Evolutionary conservation across 2,329 filamentous ascomycete genomes (phyloP).

Genomic region (Gremmenia infestans): DNA sequence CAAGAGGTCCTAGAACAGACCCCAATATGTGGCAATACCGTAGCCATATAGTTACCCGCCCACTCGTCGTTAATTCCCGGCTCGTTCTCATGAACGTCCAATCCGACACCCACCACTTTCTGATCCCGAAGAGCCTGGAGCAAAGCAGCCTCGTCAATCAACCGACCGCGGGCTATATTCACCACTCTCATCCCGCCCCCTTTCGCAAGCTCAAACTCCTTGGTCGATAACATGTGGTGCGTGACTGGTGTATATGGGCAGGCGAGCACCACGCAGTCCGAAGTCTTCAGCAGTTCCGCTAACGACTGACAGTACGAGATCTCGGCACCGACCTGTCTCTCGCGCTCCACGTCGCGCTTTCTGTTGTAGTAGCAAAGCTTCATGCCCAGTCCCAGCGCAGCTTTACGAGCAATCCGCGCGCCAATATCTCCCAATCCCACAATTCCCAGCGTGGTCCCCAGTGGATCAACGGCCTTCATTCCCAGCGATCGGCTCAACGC

Average conservation of each 20-base stretch:
- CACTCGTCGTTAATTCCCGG: slow-evolving; percentile 30
- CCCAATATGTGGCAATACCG: slow-evolving; percentile 30
- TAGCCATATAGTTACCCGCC: slow-evolving; percentile 30
- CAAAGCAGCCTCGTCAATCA: slow-evolving; percentile 34
- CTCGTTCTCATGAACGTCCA: slow-evolving; percentile 35
- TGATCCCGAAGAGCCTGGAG: slow-evolving; percentile 31
- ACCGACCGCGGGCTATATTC: slow-evolving; percentile 33
- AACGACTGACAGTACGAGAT: slow-evolving; percentile 27
- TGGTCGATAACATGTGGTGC: slow-evolving; percentile 22
- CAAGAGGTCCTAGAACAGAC: slow-evolving; percentile 29
- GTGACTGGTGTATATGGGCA: slow-evolving; percentile 31
- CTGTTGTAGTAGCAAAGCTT: slow-evolving; percentile 28
- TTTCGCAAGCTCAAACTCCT: slow-evolving; percentile 19
- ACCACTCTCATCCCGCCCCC: slow-evolving; percentile 31
- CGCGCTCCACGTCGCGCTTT: slow-evolving; percentile 13
- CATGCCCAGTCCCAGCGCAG: slow-evolving; percentile 31
- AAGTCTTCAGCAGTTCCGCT: slow-evolving; percentile 27
- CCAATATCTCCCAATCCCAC: slow-evolving; percentile 35
- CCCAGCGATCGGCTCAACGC: slow-evolving; percentile 15
- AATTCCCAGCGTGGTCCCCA: slow-evolving; percentile 29
- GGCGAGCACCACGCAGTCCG: slow-evolving; percentile 31
- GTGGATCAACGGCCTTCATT: slow-evolving; percentile 23
- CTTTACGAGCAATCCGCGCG: slow-evolving; percentile 27
- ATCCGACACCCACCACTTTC: slow-evolving; percentile 31
- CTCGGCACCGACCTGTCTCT: slow-evolving; percentile 6